A percentile compares a stretch with the other conserved stretches of the same genome.
These are phyloP conservation scores for Dactylonectria macrodidyma DNA, from an alignment of 2,329 filamentous ascomycete genomes.

Conservation along the genomic window DNA sequence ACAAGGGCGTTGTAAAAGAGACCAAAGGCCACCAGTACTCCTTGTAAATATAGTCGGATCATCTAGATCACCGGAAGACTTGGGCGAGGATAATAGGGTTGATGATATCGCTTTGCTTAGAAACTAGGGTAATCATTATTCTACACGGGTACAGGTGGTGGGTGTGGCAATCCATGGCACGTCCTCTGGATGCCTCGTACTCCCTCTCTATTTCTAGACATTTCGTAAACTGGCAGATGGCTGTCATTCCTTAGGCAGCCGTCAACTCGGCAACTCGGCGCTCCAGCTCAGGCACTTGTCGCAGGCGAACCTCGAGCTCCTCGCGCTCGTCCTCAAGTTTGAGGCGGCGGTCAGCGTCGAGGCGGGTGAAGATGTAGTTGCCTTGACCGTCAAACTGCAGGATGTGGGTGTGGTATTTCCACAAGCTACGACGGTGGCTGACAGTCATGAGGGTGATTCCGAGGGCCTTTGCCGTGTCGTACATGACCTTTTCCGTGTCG, in stretches of 20 bases:
- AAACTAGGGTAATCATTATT: slow-evolving; percentile 9
- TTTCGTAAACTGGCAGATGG: background rate
- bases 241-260: slow-evolving; percentile 38
- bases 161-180: background rate
- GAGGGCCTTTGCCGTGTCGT: slow-evolving; percentile 92
- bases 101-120: slow-evolving; percentile 4
- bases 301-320: slow-evolving; percentile 87
- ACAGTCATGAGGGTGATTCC: slow-evolving; percentile 98
- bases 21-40: background rate
- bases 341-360: slow-evolving; percentile 90
- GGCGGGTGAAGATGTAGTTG: slow-evolving; percentile 87
- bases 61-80: background rate
- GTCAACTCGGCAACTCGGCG: slow-evolving; percentile 86
- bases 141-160: slow-evolving; percentile 22
- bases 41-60: background rate
- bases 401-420: slow-evolving; percentile 96
- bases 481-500: slow-evolving; percentile 96
- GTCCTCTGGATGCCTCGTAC: background rate
- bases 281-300: slow-evolving; percentile 91
- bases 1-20: background rate
- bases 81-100: background rate
- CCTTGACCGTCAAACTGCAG: slow-evolving; percentile 98
- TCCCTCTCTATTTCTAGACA: background rate
- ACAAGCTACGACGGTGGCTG: slow-evolving; percentile 89
- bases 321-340: slow-evolving; percentile 96